Evolutionary conservation across 2,329 filamentous ascomycete species (phyloP).

Genomic region (Penicillium sp.): DNA sequence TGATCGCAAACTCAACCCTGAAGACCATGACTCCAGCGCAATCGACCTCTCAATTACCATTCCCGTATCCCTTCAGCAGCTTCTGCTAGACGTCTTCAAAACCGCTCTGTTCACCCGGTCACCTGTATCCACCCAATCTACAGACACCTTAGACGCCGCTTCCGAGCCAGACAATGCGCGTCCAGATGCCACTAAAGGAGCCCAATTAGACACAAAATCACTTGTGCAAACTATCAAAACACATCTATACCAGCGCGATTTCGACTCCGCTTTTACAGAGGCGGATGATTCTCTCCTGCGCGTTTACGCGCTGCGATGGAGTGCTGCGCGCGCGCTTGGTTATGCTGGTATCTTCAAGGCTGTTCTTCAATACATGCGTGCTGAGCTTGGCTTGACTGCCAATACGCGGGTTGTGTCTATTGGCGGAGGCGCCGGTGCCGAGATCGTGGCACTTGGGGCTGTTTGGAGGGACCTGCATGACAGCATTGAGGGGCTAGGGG

Average conservation of each 20-base stretch:
- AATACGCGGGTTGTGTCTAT: slow-evolving; percentile 52
- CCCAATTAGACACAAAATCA: slow-evolving; percentile 40
- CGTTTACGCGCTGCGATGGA: slow-evolving; percentile 88
- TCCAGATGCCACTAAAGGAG: background rate
- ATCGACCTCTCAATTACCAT: slow-evolving; percentile 35
- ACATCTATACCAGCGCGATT: slow-evolving; percentile 83
- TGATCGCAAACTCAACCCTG: slow-evolving; percentile 6
- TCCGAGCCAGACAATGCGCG: background rate
- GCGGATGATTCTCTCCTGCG: slow-evolving; percentile 67
- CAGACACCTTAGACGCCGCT: background rate
- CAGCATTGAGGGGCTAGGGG: slow-evolving; percentile 6
- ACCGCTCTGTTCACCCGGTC: slow-evolving; percentile 54
- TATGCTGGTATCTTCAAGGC: slow-evolving; percentile 64
- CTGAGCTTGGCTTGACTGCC: background rate
- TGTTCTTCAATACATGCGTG: slow-evolving; percentile 28
- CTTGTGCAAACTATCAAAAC: slow-evolving; percentile 79
- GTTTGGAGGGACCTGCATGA: slow-evolving; percentile 44
- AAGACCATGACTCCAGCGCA: slow-evolving; percentile 1
- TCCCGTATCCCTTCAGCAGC: slow-evolving; percentile 61
- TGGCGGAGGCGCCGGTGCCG: slow-evolving; percentile 65
- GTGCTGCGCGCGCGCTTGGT: slow-evolving; percentile 76
- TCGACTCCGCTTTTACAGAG: slow-evolving; percentile 68
- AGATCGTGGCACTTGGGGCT: slow-evolving; percentile 63
- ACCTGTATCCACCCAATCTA: slow-evolving; percentile 38
- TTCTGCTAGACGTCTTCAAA: slow-evolving; percentile 70